Conservation (phyloP, 352 stramenopile species). For the Pythium pyrilobum region DNA sequence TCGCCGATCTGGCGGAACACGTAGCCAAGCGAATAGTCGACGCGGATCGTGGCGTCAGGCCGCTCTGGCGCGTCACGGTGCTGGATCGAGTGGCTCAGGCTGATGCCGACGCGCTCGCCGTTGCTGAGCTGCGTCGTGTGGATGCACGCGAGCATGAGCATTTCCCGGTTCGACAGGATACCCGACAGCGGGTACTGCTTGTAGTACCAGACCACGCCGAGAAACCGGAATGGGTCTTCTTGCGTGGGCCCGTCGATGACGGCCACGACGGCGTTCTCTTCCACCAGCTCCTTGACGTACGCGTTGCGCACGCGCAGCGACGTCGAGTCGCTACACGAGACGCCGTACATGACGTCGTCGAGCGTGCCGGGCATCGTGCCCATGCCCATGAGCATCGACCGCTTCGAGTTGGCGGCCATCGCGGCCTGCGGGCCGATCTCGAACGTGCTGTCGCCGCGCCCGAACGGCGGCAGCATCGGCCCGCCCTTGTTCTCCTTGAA, state of each 20-base stretch:
- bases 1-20: conserved; percentile 38
- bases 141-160: conserved; percentile 20
- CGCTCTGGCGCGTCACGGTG: conserved; percentile 38
- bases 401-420: conserved; percentile 33
- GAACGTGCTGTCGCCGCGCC: conserved; percentile 9
- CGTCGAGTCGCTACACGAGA: conserved; percentile 33
- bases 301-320: conserved; percentile 32
- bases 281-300: conserved; percentile 34
- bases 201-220: conserved; percentile 29
- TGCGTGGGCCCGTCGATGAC: conserved; percentile 20
- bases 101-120: conserved; percentile 46
- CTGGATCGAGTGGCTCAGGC: conserved; percentile 46
- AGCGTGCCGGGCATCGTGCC: conserved; percentile 39
- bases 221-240: conserved; percentile 32
- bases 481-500: not conserved
- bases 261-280: conserved; percentile 26
- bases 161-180: conserved; percentile 40
- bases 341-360: conserved; percentile 52
- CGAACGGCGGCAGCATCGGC: conserved; percentile 1
- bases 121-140: conserved; percentile 6
- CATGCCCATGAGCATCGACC: conserved; percentile 26
- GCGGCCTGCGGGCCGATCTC: conserved; percentile 40
- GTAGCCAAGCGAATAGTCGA: conserved; percentile 29
- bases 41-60: conserved; percentile 26
- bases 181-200: conserved; percentile 17